Conservation (phyloP, 169 alveolate species). For the Plasmodium ovale region DNA sequence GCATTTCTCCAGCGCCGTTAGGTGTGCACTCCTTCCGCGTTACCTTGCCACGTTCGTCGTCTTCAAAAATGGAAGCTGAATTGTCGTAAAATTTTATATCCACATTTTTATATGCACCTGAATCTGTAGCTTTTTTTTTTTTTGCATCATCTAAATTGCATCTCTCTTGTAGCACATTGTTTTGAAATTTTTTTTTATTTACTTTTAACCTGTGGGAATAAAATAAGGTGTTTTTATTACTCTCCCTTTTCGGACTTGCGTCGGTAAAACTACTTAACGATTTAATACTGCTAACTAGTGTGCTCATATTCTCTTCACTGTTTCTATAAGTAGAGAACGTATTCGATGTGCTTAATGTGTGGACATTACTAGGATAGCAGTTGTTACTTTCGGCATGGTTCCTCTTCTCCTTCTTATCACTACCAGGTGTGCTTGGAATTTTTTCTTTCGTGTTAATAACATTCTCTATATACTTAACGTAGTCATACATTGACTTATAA, state of each 20-base stretch:
- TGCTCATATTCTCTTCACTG: background rate
- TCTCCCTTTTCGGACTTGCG: background rate
- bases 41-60: background rate
- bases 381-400: background rate
- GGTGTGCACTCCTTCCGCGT: background rate
- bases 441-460: background rate
- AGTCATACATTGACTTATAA: slow-evolving; percentile 25
- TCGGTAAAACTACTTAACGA: background rate
- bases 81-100: slow-evolving; percentile 29
- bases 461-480: slow-evolving; percentile 32
- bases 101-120: background rate
- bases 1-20: too few relatives aligned
- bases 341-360: background rate
- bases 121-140: background rate
- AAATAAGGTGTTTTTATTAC: background rate
- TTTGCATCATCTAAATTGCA: background rate
- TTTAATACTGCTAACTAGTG: background rate
- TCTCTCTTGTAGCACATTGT: background rate
- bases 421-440: background rate
- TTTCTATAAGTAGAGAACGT: background rate
- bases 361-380: background rate
- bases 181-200: background rate
- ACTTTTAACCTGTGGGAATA: background rate
- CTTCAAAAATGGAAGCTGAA: slow-evolving; percentile 64
- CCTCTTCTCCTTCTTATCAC: background rate